A percentile compares a stretch with the other conserved stretches of the same genome.
These are phyloP conservation scores for Huntiella abstrusa DNA, from an alignment of 2,329 filamentous ascomycete genomes.

Conservation along the genomic window DNA sequence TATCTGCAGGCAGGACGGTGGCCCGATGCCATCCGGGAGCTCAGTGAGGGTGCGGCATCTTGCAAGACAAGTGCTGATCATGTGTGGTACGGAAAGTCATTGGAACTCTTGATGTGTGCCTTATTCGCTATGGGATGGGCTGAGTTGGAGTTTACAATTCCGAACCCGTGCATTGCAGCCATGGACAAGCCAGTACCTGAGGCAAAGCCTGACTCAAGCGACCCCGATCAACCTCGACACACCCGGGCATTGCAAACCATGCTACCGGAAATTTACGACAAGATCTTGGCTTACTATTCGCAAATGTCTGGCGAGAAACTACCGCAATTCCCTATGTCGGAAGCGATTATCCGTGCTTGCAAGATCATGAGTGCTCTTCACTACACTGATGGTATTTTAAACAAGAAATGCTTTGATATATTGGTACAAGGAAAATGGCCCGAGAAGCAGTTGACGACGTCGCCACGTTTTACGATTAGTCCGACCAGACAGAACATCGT, in stretches of 20 bases:
- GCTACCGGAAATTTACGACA: constrained; percentile 56
- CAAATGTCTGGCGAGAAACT: constrained; percentile 51
- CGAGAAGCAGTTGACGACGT: constrained; percentile 28
- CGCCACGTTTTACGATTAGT: constrained; percentile 34
- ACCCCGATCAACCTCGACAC: constrained; percentile 30
- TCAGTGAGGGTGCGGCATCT: constrained; percentile 59
- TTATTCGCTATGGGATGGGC: constrained; percentile 72
- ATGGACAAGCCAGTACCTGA: constrained; percentile 28
- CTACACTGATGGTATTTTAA: constrained; percentile 42
- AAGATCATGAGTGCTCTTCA: constrained; percentile 52
- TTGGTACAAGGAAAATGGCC: constrained; percentile 44
- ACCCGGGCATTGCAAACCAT: constrained; percentile 36
- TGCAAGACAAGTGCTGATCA: constrained; percentile 73
- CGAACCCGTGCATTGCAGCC: constrained; percentile 31
- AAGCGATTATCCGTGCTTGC: constrained; percentile 54
- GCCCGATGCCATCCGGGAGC: constrained; percentile 69
- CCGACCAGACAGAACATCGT: constrained; percentile 46
- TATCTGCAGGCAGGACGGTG: constrained; percentile 82
- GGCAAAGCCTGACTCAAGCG: constrained; percentile 17
- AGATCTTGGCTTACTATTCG: constrained; percentile 55
- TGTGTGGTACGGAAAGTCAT: constrained; percentile 90
- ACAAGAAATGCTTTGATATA: constrained; percentile 40
- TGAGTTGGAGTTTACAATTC: constrained; percentile 66
- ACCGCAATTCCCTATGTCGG: constrained; percentile 51
- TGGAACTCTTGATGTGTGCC: constrained; percentile 72